Conservation (phyloP, 148 eudicot species). For the Oxyria digyna region DNA sequence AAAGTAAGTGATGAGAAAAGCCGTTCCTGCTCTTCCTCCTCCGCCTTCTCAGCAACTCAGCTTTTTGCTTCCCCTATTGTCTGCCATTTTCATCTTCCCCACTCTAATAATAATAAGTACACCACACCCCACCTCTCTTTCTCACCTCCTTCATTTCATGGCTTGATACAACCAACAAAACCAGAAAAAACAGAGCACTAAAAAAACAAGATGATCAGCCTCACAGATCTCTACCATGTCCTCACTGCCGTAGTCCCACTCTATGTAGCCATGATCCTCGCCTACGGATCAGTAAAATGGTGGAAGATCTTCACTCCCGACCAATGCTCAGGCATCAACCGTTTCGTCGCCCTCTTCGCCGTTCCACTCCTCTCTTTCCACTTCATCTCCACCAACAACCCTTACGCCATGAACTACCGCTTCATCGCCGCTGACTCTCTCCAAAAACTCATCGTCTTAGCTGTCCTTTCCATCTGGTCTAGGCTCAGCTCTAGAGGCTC, state of each 20-base stretch:
- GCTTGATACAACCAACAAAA: not conserved
- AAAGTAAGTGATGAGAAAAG: not conserved
- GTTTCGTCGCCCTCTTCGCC: conserved; percentile 73
- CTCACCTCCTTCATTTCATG: not conserved
- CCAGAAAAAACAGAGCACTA: not conserved
- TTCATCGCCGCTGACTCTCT: conserved; percentile 81
- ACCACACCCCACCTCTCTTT: not conserved
- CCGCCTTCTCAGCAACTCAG: conserved; percentile 6
- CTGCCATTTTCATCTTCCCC: not conserved
- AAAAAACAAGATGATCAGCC: conserved; percentile 33
- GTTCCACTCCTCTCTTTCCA: conserved; percentile 77
- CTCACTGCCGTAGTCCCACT: conserved; percentile 69
- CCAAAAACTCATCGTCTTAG: conserved; percentile 57
- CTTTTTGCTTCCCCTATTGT: not conserved
- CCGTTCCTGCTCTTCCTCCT: conserved; percentile 5
- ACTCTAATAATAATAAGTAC: not conserved
- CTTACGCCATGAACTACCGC: conserved; percentile 62
- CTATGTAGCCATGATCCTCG: conserved; percentile 83
- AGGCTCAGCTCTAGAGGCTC: conserved; percentile 41
- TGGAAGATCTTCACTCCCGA: conserved; percentile 82
- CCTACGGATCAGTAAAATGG: conserved; percentile 94
- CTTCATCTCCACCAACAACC: conserved; percentile 69
- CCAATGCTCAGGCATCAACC: conserved; percentile 83
- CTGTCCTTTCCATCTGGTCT: conserved; percentile 45
- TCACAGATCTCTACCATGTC: conserved; percentile 63